Conservation (phyloP, 1,284 basidiomycete genomes). For the Chondrostereum purpureum region DNA sequence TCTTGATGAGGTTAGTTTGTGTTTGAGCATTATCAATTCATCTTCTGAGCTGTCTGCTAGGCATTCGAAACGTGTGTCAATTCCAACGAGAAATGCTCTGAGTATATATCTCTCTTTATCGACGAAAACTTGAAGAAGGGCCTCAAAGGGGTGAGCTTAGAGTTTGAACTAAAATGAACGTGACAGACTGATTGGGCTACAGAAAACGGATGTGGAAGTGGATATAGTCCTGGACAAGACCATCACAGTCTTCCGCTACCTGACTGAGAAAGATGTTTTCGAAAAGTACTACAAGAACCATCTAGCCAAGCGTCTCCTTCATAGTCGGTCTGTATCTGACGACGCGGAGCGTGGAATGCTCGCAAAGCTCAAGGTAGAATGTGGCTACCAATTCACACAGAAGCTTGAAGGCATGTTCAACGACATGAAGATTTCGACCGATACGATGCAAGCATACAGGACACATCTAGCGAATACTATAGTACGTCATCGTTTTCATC, state of each 20-base stretch:
- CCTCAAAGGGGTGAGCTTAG: conserved; percentile 78
- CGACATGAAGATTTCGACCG: conserved; percentile 89
- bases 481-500: conserved; percentile 32
- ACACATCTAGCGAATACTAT: conserved; percentile 48
- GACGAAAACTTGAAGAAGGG: conserved; percentile 97
- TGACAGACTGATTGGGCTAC: conserved; percentile 10
- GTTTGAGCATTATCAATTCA: not conserved
- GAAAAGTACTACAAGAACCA: conserved; percentile 98
- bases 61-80: conserved; percentile 95
- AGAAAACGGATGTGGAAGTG: conserved; percentile 95
- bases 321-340: conserved; percentile 86
- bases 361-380: conserved; percentile 95
- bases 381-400: conserved; percentile 95
- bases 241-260: conserved; percentile 91
- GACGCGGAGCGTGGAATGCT: conserved; percentile 99
- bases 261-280: conserved; percentile 96
- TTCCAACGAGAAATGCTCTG: conserved; percentile 80
- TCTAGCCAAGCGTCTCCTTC: conserved; percentile 87
- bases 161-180: not conserved
- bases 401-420: conserved; percentile 99
- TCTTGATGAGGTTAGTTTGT: conserved; percentile 71
- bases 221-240: conserved; percentile 90
- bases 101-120: conserved; percentile 95
- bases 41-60: conserved; percentile 31
- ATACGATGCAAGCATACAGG: conserved; percentile 76